Conservation (phyloP, 768 basidiomycete genomes). For the Boletus insuetus region DNA sequence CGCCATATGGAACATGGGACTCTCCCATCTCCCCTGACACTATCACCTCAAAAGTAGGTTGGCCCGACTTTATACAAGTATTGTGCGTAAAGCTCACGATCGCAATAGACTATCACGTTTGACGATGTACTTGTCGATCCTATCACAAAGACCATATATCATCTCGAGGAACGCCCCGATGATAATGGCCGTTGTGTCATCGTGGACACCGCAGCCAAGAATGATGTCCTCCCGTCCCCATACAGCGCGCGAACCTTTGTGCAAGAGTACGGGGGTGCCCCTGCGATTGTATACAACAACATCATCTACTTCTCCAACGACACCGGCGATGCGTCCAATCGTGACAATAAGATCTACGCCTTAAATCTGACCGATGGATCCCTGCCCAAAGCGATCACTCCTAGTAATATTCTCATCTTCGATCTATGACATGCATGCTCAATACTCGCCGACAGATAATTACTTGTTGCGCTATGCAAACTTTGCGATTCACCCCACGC, state of each 20-base stretch:
- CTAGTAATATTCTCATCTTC: slow-evolving; percentile 41
- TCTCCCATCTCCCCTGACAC: slow-evolving; percentile 52
- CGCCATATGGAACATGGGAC: slow-evolving; percentile 60
- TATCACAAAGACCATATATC: slow-evolving; percentile 43
- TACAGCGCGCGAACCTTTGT: slow-evolving; percentile 57
- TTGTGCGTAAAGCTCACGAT: neutral
- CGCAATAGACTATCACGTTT: slow-evolving; percentile 26
- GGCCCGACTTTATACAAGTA: no score
- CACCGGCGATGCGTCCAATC: slow-evolving; percentile 9
- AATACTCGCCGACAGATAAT: slow-evolving; percentile 7
- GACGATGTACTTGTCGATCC: slow-evolving; percentile 55
- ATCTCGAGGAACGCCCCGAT: slow-evolving; percentile 54
- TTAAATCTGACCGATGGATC: slow-evolving; percentile 7
- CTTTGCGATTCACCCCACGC: slow-evolving; percentile 52
- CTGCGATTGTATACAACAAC: slow-evolving; percentile 47
- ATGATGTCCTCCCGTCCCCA: slow-evolving; percentile 48
- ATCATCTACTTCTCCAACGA: slow-evolving; percentile 58
- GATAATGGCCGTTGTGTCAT: slow-evolving; percentile 46
- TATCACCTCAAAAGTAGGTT: slow-evolving; percentile 41
- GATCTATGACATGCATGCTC: neutral
- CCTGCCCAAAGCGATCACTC: slow-evolving; percentile 36
- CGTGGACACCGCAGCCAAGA: slow-evolving; percentile 40
- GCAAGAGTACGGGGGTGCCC: slow-evolving; percentile 69
- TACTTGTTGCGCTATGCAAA: slow-evolving; percentile 42
- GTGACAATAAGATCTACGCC: slow-evolving; percentile 48